Evolutionary conservation across 208 protist genomes (phyloP).

Genomic region (Acanthamoeba sp.): DNA sequence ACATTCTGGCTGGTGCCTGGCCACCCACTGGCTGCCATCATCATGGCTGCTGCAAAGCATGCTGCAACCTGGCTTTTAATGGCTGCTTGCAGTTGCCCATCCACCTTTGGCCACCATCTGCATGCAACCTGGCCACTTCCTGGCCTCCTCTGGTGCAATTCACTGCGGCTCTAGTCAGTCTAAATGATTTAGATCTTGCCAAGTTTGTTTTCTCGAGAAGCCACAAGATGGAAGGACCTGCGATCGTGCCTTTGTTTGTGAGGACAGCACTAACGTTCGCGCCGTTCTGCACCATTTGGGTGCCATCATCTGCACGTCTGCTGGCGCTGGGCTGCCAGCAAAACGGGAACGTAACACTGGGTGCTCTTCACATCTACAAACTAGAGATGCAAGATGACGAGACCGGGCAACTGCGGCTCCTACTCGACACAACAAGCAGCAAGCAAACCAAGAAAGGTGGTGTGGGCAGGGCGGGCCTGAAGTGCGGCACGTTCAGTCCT

Average conservation of each 20-base stretch:
- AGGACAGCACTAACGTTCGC: neutral
- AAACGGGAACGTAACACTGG: neutral
- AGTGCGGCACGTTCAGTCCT: conserved; percentile 15
- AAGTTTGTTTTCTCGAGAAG: too few species aligned
- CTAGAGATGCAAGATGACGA: neutral
- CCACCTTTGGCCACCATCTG: too few species aligned
- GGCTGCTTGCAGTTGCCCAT: too few species aligned
- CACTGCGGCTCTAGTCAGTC: too few species aligned
- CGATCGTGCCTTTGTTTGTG: neutral
- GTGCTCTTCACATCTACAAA: conserved; percentile 20
- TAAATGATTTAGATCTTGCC: too few species aligned
- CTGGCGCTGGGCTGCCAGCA: neutral
- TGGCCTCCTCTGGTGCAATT: too few species aligned
- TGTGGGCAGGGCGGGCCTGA: neutral
- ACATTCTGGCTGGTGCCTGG: too few species aligned
- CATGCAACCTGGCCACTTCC: too few species aligned
- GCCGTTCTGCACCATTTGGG: neutral
- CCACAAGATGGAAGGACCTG: neutral
- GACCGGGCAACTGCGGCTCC: neutral
- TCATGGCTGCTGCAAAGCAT: too few species aligned
- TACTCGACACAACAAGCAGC: neutral
- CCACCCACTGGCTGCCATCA: too few species aligned
- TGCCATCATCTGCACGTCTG: conserved; percentile 1
- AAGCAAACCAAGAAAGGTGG: neutral
- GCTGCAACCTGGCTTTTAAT: too few species aligned